Evolutionary conservation across 1,284 basidiomycete species (phyloP), one percentile per base, ranked within the genome.

Genomic region (Athelia psychrophila): DNA sequence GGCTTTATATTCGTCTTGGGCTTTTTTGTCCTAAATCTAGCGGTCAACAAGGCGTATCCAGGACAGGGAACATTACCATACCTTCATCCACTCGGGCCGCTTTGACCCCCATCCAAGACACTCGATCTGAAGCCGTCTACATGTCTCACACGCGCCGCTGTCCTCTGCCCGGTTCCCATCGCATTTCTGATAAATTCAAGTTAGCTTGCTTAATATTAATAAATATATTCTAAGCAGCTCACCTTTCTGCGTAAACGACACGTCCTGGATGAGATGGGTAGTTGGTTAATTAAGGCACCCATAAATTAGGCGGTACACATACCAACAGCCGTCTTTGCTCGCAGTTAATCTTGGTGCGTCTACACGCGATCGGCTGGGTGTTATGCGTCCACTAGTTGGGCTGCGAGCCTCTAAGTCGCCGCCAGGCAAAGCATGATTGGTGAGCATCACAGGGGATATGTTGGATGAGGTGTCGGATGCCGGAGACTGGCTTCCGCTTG

Each of bases 21-120:
- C 81, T 58, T 84, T 81, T 68, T 91, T 91, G 66, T 91, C 88
- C 88, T 91, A 64, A 49, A 18, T 30, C 54, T 51, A 47, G 33
- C 42, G 30, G 44, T 61, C 24, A 40, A 23, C 35, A 48, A 27
- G 32, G 50, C 51, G 50, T 45, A 56, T 33, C 45, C 42, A 42
- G 46, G 30, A 52, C 27, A 47, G 57, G 35, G 33, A 32, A 24
- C 9, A 5, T 23, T 27, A 27, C 6, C 86, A 69, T 60, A 90
- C 88, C 58, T 87, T 72, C 88, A 91, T 89, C 88, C 88, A 91
- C 54, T 90, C 88, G 18, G 88, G 89, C 49, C 88, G 79, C 63
- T 80, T 86, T 15, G 83, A 73, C 5, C 88, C 89, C 88, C 88
- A 91, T 18, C 88, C 89, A 3, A 91, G 74, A 67, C 88, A 91